Base-by-base conservation (phyloP, 2,329 filamentous ascomycete genomes). In the Helotiales sp. region DNA sequence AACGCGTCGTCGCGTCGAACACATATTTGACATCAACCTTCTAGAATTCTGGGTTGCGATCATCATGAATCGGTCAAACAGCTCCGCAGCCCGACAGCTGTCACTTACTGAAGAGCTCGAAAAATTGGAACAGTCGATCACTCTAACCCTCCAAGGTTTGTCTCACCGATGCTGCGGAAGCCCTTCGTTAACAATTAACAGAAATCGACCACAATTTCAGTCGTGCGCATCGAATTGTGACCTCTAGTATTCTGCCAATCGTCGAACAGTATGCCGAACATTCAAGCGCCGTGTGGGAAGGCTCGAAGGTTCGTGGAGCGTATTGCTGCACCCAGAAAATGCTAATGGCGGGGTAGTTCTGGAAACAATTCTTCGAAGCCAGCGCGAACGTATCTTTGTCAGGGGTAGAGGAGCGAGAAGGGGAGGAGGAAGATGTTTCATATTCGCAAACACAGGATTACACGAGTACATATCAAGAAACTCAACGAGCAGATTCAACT, bases 291-390 rank as follows among this genome's bases (percentile, higher is more conserved):
- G 93, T 99, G 1, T 99, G 95, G 95, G 93, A 98, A 67, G 92
- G 93, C 22, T 96, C 93, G 54, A 96, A 96, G 84, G 91, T 93
- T 56, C 34, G 69, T 55, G 44, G 48, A 44, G 6, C 44, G 22
- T 13, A 15, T 31, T 36, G n/a, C 17, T 48, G 17, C 10, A 33
- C 33, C 25, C 22, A 34, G 17, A 36, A n/a, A 36, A 58, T 62
- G 15, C 40, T 54, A 51, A 70, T 55, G 44, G 62, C 52, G 59
- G 61, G 62, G 62, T 69, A 96, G 90, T 99, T 99, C 76, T 99
- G 95, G 95, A 99, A 99, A 76, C 93, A 98, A 78, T 99, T 99
- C 79, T 99, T 99, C 75, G 95, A 99, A 76, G 92, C 95, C 33
- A 96, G 93, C 48, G 95, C 95, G 72, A 98, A 99, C 69, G 93